phyloP scores from a whole-genome alignment of 2,329 filamentous ascomycete genomes.

The Hymenotorrendiella dingleyae region DNA sequence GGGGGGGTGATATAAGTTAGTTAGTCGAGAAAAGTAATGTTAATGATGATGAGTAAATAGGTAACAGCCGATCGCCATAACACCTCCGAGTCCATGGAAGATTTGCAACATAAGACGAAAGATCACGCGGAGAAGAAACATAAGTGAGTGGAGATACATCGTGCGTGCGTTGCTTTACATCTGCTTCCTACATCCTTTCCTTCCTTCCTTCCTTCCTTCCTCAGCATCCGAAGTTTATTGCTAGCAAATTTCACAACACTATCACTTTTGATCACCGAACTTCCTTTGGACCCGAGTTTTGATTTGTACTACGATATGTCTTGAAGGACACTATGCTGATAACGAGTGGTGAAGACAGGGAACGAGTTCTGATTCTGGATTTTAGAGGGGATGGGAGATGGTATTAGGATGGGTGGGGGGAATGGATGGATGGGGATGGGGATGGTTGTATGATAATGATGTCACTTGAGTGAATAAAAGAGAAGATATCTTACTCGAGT shows the following conservation, averaged over 20 bases:
- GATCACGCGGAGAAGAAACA: slow-evolving; percentile 36
- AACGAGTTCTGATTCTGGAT: slow-evolving; percentile 24
- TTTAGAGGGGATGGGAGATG: slow-evolving; percentile 7
- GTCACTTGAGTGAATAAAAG: too few relatives aligned
- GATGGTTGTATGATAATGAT: neutral
- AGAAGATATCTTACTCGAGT: too few relatives aligned
- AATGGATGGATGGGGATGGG: neutral
- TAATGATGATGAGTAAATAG: slow-evolving; percentile 8
- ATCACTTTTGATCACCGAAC: too few relatives aligned
- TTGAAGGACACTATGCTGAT: neutral
- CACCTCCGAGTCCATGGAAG: slow-evolving; percentile 38
- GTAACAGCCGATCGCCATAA: slow-evolving; percentile 21
- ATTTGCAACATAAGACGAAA: slow-evolving; percentile 57
- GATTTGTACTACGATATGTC: too few relatives aligned
- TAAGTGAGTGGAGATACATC: slow-evolving; percentile 25
- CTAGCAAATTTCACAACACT: too few relatives aligned
- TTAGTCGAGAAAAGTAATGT: too few relatives aligned
- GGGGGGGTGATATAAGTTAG: too few relatives aligned
- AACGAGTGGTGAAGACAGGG: slow-evolving; percentile 18
- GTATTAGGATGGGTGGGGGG: neutral
- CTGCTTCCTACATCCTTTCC: neutral
- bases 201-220: neutral
- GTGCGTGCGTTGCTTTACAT: neutral
- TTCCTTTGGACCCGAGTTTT: too few relatives aligned
- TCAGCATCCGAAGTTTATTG: too few relatives aligned